Evolutionary conservation across 106 monocot genomes (phyloP).

Genomic region (Apostasia ramifera): DNA sequence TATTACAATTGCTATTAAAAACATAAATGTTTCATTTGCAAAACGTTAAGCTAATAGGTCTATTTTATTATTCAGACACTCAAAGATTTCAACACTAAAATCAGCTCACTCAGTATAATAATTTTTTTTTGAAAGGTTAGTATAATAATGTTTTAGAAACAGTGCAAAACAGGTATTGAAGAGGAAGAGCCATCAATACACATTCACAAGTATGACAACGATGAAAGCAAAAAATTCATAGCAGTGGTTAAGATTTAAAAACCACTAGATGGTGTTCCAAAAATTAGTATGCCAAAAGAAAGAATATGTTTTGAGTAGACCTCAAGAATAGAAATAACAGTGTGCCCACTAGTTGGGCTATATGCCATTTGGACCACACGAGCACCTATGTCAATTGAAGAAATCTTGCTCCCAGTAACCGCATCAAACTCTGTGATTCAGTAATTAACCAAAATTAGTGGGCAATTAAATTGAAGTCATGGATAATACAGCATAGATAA

Average conservation of each 20-base stretch:
- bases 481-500: too few relatives aligned
- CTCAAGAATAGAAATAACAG: conserved; percentile 85
- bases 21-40: too few relatives aligned
- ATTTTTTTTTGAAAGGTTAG: too few relatives aligned
- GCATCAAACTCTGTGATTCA: conserved; percentile 80
- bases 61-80: too few relatives aligned
- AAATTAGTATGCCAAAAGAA: neutral
- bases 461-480: too few relatives aligned
- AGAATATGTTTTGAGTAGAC: conserved; percentile 24
- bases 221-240: neutral
- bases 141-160: neutral
- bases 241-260: neutral
- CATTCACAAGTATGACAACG: neutral
- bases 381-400: conserved; percentile 82
- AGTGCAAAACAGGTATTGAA: neutral
- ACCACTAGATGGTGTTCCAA: too few relatives aligned
- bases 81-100: too few relatives aligned
- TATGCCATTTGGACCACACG: conserved; percentile 84
- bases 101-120: too few relatives aligned
- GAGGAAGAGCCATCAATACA: neutral
- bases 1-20: too few relatives aligned
- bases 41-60: too few relatives aligned
- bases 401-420: conserved; percentile 82
- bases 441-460: conserved; percentile 3
- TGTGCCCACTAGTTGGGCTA: conserved; percentile 70